Evolutionary conservation across 2,329 filamentous ascomycete species (phyloP).

Genomic region (Diaporthe amygdali): DNA sequence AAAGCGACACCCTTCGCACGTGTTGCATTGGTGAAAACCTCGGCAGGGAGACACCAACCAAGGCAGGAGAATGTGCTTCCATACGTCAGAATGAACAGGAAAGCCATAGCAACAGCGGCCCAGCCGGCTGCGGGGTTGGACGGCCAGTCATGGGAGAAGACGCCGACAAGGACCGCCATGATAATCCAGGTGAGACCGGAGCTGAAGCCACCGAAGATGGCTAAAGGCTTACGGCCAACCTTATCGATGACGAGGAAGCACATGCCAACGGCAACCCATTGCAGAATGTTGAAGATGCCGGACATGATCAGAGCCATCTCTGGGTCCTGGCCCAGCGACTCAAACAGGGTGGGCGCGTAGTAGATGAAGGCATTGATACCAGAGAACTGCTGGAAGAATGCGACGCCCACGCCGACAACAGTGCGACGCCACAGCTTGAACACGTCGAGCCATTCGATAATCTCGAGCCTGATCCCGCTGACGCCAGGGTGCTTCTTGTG

Average conservation of each 20-base stretch:
- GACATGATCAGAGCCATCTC: constrained; percentile 21
- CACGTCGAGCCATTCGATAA: constrained; percentile 51
- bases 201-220: constrained; percentile 51
- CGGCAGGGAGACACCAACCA: constrained; percentile 49
- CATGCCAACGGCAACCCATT: constrained; percentile 54
- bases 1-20: constrained; percentile 69
- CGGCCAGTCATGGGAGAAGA: constrained; percentile 52
- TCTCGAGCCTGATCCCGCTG: constrained; percentile 27
- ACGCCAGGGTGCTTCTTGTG: constrained; percentile 10
- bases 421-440: constrained; percentile 49
- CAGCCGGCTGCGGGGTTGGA: constrained; percentile 55
- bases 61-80: constrained; percentile 32
- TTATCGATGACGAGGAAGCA: constrained; percentile 52
- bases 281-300: constrained; percentile 45
- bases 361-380: constrained; percentile 59
- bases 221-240: constrained; percentile 49
- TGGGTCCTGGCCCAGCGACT: constrained; percentile 6
- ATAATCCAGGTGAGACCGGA: constrained; percentile 57
- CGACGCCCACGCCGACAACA: constrained; percentile 52
- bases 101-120: constrained; percentile 52
- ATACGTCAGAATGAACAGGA: constrained; percentile 14
- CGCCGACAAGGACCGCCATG: constrained; percentile 55
- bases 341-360: constrained; percentile 55
- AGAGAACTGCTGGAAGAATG: constrained; percentile 56
- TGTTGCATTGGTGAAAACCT: constrained; percentile 67